phyloP scores from a whole-genome alignment of 441 rosid genomes.

The Manihot esculenta region DNA sequence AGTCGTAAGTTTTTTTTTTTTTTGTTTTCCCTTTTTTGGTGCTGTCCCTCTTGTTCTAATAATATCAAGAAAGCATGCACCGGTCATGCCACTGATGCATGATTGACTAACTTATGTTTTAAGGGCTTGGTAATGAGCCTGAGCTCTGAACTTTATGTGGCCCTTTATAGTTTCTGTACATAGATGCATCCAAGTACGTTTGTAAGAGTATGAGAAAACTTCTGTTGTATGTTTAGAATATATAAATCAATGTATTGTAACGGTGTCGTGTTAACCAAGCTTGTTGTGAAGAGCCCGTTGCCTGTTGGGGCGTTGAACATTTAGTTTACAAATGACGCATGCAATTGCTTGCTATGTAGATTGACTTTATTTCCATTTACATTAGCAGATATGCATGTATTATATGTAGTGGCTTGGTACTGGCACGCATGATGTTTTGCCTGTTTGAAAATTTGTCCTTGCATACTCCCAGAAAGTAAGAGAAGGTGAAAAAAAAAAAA shows the following conservation, averaged over 20 bases:
- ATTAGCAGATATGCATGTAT: too few relatives aligned
- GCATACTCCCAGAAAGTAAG: too few relatives aligned
- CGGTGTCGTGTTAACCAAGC: not conserved
- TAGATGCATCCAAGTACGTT: not conserved
- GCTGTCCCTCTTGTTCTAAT: slow-evolving; percentile 19
- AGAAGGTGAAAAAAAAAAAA: too few relatives aligned
- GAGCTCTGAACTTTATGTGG: slow-evolving; percentile 25
- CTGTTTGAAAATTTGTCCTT: too few relatives aligned
- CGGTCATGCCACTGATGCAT: slow-evolving; percentile 16
- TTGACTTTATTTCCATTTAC: too few relatives aligned
- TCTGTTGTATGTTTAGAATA: slow-evolving; percentile 15
- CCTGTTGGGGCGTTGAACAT: not conserved
- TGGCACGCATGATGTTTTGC: too few relatives aligned
- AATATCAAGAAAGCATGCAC: slow-evolving; percentile 27
- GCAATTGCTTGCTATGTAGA: not conserved
- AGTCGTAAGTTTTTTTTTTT: slow-evolving; percentile 15
- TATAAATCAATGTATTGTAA: not conserved
- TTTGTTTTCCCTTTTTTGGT: not conserved
- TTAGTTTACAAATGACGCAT: not conserved
- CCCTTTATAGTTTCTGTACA: slow-evolving; percentile 26
- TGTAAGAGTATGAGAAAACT: slow-evolving; percentile 19
- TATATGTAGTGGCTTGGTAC: too few relatives aligned
- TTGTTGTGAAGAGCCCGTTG: not conserved
- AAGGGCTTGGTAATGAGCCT: slow-evolving; percentile 17
- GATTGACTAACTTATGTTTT: slow-evolving; percentile 18